Evolutionary conservation across 345 rosid species (phyloP).

Genomic region (Sisymbrium altissimum): DNA sequence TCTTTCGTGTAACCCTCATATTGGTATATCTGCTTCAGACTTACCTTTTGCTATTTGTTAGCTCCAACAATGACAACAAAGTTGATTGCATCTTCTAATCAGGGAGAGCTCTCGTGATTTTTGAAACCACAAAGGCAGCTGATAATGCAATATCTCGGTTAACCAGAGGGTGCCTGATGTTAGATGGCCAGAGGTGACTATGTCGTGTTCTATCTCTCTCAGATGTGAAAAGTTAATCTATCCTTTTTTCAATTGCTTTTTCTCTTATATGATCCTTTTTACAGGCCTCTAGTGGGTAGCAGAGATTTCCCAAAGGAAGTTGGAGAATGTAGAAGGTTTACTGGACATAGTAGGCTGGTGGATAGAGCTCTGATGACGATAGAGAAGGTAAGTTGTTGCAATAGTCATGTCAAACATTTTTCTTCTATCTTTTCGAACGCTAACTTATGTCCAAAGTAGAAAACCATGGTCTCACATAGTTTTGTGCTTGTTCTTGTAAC

Average conservation of each 20-base stretch:
- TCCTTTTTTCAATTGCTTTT: too few species aligned
- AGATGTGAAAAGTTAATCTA: not conserved
- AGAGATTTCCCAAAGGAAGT: constrained; percentile 4
- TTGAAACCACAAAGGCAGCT: constrained; percentile 49
- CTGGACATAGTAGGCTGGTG: constrained; percentile 15
- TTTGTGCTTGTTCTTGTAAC: not conserved
- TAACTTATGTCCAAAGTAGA: not conserved
- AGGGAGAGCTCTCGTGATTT: constrained; percentile 60
- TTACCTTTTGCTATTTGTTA: not conserved
- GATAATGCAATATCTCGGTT: constrained; percentile 35
- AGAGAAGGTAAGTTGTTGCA: constrained; percentile 14
- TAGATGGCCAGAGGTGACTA: constrained; percentile 32
- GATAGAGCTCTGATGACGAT: constrained; percentile 6
- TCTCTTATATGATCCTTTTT: not conserved
- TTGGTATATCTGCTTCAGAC: constrained; percentile 38
- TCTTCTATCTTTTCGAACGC: not conserved
- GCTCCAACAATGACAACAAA: not conserved
- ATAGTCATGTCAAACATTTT: not conserved
- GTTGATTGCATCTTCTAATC: constrained; percentile 8
- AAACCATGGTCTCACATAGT: constrained; percentile 12
- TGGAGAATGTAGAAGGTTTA: not conserved
- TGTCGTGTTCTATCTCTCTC: constrained; percentile 1
- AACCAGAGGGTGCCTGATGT: constrained; percentile 38
- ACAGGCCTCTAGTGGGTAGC: constrained; percentile 18
- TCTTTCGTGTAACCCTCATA: constrained; percentile 36